phyloP scores from a whole-genome alignment of 176 grass and related monocot species.

The Ampelocalamus luodianensis region DNA sequence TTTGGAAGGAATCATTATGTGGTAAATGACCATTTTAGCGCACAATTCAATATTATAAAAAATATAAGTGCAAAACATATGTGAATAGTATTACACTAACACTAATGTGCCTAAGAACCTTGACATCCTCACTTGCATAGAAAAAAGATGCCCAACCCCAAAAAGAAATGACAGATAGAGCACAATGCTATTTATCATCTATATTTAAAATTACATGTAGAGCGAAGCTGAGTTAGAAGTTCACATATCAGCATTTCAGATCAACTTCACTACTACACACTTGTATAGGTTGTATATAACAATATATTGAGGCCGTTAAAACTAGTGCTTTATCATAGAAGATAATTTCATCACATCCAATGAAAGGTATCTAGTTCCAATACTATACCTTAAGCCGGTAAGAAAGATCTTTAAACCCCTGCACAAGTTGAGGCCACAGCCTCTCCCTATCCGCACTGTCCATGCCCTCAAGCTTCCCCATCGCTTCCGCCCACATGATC shows the following conservation, averaged over 20 bases:
- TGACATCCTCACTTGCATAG: neutral
- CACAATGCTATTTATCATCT: neutral
- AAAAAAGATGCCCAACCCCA: neutral
- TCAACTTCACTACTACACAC: neutral
- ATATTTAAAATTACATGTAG: neutral
- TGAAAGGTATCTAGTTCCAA: neutral
- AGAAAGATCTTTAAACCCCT: constrained; percentile 94
- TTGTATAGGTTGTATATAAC: neutral
- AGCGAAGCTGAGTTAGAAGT: neutral
- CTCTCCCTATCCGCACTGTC: constrained; percentile 85
- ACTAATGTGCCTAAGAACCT: neutral
- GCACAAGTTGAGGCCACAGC: constrained; percentile 97
- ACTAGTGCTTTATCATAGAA: neutral
- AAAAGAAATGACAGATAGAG: neutral
- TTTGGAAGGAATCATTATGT: neutral
- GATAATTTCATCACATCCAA: neutral
- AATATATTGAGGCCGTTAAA: neutral
- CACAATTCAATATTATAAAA: neutral
- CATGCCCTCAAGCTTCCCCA: constrained; percentile 97
- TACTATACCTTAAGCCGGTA: constrained; percentile 76
- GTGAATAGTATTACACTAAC: neutral
- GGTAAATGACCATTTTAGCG: neutral
- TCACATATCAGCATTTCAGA: constrained; percentile 13
- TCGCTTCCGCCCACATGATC: constrained; percentile 98
- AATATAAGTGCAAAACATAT: neutral